Evolutionary conservation across 208 protist species (phyloP), one percentile per base, ranked within the genome.

Genomic region (Endotrypanum monterogeii): DNA sequence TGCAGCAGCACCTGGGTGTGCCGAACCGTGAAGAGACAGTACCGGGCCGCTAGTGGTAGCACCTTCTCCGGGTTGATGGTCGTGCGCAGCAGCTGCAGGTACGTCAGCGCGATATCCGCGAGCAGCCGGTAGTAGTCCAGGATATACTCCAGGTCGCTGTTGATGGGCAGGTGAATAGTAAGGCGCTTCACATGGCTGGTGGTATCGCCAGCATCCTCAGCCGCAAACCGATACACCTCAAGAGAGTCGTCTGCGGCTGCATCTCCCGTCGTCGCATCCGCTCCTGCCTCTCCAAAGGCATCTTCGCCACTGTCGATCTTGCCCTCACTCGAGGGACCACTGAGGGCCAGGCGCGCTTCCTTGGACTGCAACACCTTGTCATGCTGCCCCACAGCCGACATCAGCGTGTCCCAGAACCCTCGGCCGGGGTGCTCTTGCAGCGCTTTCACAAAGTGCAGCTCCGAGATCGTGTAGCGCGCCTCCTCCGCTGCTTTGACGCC

Each of bases 1-100:
- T 71, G 72, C 20, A 77, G 39, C 16, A 82, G 35, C 7, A 82
- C 46, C 35, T 74, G 71, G 14, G 66, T 77, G 77, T 68, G 71
- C 8, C 57, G 51, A 25, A 39, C 28, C 14, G 71, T 28, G 39
- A 67, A 66, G 68, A 58, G 52, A 35, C 66, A 74, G 73, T 79
- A 78, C 37, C 58, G 61, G 51, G 60, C 62, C 25, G 62, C 73
- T 30, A 83, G 39, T 51, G 32, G 35, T 41, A 58, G 58, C n/a
- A 62, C 50, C 55, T 71, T 73, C 70, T 46, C 54, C n/a, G 37
- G 32, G 37, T 25, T 18, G 37, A 0, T 18, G 9, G 30, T 52
- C 6, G 67, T 58, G 14, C 7, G 16, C 7, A 41, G 2, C 12
- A 58, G 23, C 20, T 61, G 30, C 55, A 79, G 61, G 73, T 79